A percentile compares a stretch with the other conserved stretches of the same genome.
phyloP scores from a whole-genome alignment of 2,329 filamentous ascomycete species.

The Trichophyton schoenleinii region DNA sequence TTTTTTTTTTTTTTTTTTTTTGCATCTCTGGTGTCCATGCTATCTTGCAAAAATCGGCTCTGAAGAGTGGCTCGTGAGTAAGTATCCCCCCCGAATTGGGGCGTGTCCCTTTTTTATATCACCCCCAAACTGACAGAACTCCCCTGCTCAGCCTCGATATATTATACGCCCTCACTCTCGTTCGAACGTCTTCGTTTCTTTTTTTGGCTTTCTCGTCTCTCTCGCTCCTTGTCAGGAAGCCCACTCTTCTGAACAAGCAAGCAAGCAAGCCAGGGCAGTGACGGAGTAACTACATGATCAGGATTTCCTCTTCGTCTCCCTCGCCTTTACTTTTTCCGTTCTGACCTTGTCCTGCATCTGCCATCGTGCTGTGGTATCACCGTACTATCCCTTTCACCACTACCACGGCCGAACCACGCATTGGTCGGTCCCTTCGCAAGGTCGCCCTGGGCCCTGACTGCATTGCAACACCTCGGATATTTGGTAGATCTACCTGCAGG shows the following conservation, averaged over 20 bases:
- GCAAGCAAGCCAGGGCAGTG: background rate
- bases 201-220: background rate
- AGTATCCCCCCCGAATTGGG: background rate
- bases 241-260: background rate
- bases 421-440: background rate
- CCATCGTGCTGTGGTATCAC: constrained; percentile 1
- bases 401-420: background rate
- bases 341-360: background rate
- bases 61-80: constrained; percentile 3
- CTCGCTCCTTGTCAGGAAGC: background rate
- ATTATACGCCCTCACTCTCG: background rate
- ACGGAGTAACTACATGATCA: background rate
- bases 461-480: constrained; percentile 1
- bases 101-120: background rate
- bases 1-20: background rate
- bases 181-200: background rate
- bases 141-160: background rate
- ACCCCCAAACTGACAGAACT: background rate
- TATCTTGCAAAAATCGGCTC: constrained; percentile 1
- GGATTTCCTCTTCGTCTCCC: background rate
- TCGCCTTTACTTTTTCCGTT: background rate
- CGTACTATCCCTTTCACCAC: background rate
- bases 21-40: background rate
- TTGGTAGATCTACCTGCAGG: background rate
- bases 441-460: background rate